A percentile compares a stretch with the other conserved stretches of the same genome.
phyloP scores from a whole-genome alignment of 169 alveolate genomes.

The Cryptosporidium andersoni region DNA sequence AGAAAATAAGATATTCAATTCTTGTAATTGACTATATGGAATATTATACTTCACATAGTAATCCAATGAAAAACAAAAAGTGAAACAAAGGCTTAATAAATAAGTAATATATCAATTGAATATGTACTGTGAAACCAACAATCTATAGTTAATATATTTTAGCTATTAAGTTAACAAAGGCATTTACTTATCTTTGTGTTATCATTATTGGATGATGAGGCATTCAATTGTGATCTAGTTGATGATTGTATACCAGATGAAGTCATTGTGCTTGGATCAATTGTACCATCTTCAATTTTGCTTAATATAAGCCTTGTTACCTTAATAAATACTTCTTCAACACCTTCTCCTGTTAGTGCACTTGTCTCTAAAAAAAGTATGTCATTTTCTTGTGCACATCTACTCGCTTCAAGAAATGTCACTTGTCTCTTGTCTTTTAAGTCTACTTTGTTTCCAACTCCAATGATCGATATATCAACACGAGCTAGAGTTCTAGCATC shows the following conservation, averaged over 20 bases:
- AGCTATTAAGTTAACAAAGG: background rate
- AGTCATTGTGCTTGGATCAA: constrained; percentile 72
- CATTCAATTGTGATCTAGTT: constrained; percentile 31
- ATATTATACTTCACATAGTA: no score
- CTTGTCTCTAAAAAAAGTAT: constrained; percentile 87
- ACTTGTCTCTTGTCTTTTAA: constrained; percentile 80
- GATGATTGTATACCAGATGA: constrained; percentile 67
- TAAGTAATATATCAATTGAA: no score
- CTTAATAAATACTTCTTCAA: constrained; percentile 82
- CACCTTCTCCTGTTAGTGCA: constrained; percentile 91
- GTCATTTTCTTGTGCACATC: constrained; percentile 87
- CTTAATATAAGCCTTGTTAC: constrained; percentile 82
- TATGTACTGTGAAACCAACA: no score
- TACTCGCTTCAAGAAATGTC: constrained; percentile 84
- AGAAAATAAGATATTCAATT: no score
- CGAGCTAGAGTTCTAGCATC: constrained; percentile 84
- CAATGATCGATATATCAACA: constrained; percentile 81
- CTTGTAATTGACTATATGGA: no score
- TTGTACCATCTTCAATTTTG: constrained; percentile 83
- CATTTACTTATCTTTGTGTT: constrained; percentile 32
- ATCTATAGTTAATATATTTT: background rate
- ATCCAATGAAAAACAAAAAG: no score
- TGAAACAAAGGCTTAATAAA: no score
- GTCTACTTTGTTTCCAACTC: constrained; percentile 85
- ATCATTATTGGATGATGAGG: constrained; percentile 40